phyloP scores from a whole-genome alignment of 2,329 filamentous ascomycete genomes.

The Diaporthe ilicicola region DNA sequence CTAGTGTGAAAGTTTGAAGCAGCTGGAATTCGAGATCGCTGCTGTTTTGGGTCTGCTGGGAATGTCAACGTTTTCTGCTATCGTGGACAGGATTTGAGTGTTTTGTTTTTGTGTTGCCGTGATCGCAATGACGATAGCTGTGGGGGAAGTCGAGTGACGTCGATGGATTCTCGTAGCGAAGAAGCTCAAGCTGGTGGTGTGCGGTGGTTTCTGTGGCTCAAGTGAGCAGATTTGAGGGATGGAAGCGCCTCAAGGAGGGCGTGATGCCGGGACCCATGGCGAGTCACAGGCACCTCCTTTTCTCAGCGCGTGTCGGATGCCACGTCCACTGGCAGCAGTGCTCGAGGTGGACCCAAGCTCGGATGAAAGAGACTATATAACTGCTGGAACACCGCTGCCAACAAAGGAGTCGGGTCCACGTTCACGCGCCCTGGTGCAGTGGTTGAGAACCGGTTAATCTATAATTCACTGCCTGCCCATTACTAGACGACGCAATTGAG shows the following conservation, averaged over 20 bases:
- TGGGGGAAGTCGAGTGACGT: not conserved
- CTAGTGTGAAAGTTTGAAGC: not conserved
- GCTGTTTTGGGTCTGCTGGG: not conserved
- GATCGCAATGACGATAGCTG: not conserved
- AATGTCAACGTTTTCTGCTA: not conserved
- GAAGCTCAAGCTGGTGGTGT: not conserved
- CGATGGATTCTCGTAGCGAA: not conserved
- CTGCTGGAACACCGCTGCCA: not conserved
- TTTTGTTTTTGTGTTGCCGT: not conserved
- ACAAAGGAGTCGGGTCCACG: not conserved
- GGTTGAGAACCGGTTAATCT: slow-evolving; percentile 11
- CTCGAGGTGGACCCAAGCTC: not conserved
- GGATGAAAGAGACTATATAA: not conserved
- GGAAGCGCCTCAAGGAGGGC: not conserved
- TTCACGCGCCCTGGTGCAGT: slow-evolving; percentile 15
- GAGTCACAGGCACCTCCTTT: not conserved
- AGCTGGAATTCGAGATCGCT: not conserved
- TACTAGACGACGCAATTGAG: slow-evolving; percentile 13
- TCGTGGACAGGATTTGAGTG: not conserved
- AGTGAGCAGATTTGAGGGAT: not conserved
- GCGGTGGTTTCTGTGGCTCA: not conserved
- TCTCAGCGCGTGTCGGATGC: not conserved
- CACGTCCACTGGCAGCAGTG: not conserved
- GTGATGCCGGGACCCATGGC: not conserved
- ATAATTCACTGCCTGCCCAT: not conserved